Conservation (phyloP, 352 stramenopile genomes). For the Elongisporangium senticosum region DNA sequence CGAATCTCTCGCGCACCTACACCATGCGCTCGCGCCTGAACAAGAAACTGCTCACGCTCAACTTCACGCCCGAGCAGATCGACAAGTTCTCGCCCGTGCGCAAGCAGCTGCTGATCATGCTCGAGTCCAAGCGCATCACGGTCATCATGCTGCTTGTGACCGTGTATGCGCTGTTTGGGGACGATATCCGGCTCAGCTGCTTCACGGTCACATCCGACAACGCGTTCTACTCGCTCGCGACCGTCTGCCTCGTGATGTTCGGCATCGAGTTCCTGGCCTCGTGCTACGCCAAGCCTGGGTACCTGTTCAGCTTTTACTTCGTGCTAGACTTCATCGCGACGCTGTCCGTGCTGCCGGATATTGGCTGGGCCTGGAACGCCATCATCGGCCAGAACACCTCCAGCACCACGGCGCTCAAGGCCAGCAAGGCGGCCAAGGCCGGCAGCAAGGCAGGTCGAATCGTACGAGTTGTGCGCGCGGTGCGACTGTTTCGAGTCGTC, state of each 20-base stretch:
- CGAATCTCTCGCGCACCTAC: not conserved
- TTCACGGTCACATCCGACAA: conserved; percentile 73
- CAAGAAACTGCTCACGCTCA: conserved; percentile 13
- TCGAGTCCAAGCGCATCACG: conserved; percentile 75
- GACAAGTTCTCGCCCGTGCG: conserved; percentile 33
- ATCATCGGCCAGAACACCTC: conserved; percentile 60
- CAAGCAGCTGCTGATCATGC: conserved; percentile 30
- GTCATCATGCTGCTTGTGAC: conserved; percentile 88
- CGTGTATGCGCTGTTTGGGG: conserved; percentile 90
- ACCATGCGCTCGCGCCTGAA: not conserved
- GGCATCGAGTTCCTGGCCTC: conserved; percentile 82
- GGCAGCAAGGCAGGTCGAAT: conserved; percentile 82
- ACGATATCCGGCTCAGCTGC: conserved; percentile 85
- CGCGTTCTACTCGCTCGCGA: conserved; percentile 81
- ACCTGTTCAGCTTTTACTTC: conserved; percentile 92
- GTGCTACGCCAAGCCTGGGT: conserved; percentile 65
- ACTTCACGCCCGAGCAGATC: conserved; percentile 28
- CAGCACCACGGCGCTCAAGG: conserved; percentile 44
- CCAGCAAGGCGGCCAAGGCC: conserved; percentile 62
- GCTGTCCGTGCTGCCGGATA: conserved; percentile 80
- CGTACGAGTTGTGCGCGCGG: conserved; percentile 75
- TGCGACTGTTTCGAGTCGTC: conserved; percentile 80
- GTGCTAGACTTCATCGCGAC: conserved; percentile 80
- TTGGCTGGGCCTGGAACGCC: conserved; percentile 72
- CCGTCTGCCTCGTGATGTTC: conserved; percentile 86